A percentile compares a stretch with the other conserved stretches of the same genome.
phyloP scores from a whole-genome alignment of 768 basidiomycete genomes.

The Peribolospora kevripleyi region DNA sequence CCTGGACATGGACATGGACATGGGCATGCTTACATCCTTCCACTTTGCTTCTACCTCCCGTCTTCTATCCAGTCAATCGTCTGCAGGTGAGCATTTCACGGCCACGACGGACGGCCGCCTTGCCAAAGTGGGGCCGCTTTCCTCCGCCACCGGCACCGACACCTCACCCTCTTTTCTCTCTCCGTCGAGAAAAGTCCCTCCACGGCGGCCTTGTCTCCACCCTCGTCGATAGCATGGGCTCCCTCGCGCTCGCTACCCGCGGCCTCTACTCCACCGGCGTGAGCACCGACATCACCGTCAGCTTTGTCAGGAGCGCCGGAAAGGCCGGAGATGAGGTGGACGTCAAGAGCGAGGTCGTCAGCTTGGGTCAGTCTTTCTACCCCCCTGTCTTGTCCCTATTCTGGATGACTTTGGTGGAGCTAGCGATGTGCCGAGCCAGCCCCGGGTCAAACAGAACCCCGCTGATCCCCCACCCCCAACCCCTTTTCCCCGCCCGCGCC shows the following conservation, averaged over 20 bases:
- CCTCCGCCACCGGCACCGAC: too few relatives aligned
- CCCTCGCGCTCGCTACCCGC: conserved; percentile 7
- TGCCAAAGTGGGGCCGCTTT: too few relatives aligned
- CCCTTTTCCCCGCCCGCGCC: neutral
- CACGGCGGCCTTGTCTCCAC: conserved; percentile 12
- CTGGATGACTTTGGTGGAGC: too few relatives aligned
- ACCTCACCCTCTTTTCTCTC: too few relatives aligned
- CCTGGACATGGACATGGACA: too few relatives aligned
- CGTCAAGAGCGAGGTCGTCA: conserved; percentile 7
- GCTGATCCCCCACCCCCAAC: neutral
- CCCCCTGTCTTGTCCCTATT: neutral
- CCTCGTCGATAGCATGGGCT: conserved; percentile 12
- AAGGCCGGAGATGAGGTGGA: conserved; percentile 6
- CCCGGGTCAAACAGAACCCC: neutral
- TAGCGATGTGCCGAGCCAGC: too few relatives aligned
- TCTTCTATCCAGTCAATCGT: too few relatives aligned
- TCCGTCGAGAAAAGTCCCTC: neutral
- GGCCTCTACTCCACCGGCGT: conserved; percentile 8
- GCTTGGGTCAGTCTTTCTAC: conserved; percentile 1
- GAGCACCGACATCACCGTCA: conserved; percentile 4
- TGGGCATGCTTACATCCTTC: too few relatives aligned
- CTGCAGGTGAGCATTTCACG: too few relatives aligned
- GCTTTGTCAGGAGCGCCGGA: conserved; percentile 11
- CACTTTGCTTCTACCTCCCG: too few relatives aligned
- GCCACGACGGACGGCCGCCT: too few relatives aligned